Evolutionary conservation across 345 rosid genomes (phyloP).

Genomic region (Syzygium grande): DNA sequence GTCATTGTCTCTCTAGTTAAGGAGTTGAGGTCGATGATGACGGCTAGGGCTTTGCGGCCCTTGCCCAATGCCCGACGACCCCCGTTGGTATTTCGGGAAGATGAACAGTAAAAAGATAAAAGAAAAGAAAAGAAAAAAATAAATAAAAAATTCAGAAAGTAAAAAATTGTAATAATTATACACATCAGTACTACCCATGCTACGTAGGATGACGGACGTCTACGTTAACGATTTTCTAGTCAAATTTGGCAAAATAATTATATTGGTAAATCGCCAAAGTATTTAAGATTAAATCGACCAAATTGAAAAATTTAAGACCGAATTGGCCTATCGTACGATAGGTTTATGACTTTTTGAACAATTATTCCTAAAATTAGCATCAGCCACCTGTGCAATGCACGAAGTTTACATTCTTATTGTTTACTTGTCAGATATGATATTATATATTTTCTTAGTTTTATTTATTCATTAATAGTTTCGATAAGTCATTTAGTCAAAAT

Average conservation of each 20-base stretch:
- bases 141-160: rapidly evolving
- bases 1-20: conserved; percentile 56
- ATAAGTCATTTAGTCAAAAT: not conserved
- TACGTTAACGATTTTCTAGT: rapidly evolving
- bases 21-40: conserved; percentile 16
- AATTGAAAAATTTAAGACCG: not conserved
- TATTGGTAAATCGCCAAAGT: not conserved
- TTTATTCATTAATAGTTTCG: not conserved
- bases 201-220: rapidly evolving
- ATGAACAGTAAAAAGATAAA: not conserved
- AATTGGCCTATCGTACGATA: rapidly evolving
- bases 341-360: not conserved
- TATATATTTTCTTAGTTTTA: not conserved
- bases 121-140: not conserved
- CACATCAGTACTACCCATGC: rapidly evolving
- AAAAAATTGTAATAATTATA: not conserved
- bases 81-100: not conserved
- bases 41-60: conserved; percentile 12
- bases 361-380: not conserved
- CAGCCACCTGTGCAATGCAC: not conserved
- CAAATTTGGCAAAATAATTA: not conserved
- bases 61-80: conserved; percentile 22
- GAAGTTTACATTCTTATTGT: not conserved
- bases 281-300: not conserved
- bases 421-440: not conserved